Evolutionary conservation across 306 rosid genomes (phyloP).

Genomic region (Casuarina cunninghamiana): DNA sequence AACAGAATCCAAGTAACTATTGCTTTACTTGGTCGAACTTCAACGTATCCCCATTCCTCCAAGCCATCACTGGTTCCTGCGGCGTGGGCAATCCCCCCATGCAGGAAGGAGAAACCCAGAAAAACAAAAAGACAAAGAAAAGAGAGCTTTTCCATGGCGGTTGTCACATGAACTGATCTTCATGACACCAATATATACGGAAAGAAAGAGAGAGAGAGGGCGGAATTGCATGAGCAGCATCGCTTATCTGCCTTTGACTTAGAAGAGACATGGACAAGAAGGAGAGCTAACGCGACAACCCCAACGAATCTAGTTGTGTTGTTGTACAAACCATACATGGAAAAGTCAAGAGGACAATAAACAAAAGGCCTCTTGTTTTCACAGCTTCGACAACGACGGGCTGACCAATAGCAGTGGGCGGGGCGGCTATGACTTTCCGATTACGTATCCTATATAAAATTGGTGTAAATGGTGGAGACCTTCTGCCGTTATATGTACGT

Average conservation of each 20-base stretch:
- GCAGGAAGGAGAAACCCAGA: neutral
- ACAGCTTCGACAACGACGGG: neutral
- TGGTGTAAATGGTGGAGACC: neutral
- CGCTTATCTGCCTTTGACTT: too few relatives aligned
- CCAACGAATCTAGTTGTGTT: too few relatives aligned
- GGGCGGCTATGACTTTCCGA: neutral
- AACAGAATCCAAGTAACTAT: neutral
- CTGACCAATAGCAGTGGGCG: neutral
- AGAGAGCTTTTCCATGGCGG: neutral
- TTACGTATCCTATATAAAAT: neutral
- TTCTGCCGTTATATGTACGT: neutral
- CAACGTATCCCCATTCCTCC: constrained; percentile 1
- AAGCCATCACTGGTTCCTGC: neutral
- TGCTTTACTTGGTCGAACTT: constrained; percentile 1
- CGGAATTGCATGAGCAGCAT: neutral
- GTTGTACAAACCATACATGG: too few relatives aligned
- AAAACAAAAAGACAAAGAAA: neutral
- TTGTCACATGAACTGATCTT: neutral
- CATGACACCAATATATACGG: neutral
- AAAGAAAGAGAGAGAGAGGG: neutral
- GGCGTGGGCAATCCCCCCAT: neutral
- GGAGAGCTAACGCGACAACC: too few relatives aligned
- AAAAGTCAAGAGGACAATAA: too few relatives aligned
- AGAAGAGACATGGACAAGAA: too few relatives aligned
- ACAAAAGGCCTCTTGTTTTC: too few relatives aligned